phyloP scores from a whole-genome alignment of 164 flowering plant genomes.

The Santalum album region DNA sequence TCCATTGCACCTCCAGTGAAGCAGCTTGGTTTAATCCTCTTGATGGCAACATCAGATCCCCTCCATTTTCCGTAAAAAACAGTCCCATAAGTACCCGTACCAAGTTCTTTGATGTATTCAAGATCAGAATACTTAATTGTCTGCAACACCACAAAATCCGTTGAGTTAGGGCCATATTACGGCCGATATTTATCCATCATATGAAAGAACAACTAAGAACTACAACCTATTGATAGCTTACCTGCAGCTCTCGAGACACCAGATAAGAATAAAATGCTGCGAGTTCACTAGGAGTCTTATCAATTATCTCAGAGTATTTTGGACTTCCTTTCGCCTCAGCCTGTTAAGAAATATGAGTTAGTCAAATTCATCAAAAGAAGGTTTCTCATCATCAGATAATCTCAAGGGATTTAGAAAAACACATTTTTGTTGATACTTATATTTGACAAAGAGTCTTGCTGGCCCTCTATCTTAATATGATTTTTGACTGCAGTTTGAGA shows the following conservation, averaged over 20 bases:
- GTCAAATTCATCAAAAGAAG: background rate
- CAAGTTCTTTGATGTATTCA: constrained; percentile 30
- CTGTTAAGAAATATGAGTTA: constrained; percentile 9
- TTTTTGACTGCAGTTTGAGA: constrained; percentile 1
- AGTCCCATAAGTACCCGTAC: constrained; percentile 34
- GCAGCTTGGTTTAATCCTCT: constrained; percentile 29
- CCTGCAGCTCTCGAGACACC: constrained; percentile 25
- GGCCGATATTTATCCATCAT: no score
- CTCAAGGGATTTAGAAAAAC: background rate
- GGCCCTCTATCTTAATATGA: constrained; percentile 4
- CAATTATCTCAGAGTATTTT: constrained; percentile 10
- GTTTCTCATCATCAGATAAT: background rate
- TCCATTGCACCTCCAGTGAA: constrained; percentile 17
- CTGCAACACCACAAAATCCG: no score
- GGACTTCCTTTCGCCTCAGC: constrained; percentile 3
- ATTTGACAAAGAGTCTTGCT: constrained; percentile 6
- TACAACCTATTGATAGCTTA: background rate
- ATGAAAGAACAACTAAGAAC: background rate
- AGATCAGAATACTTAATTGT: constrained; percentile 26
- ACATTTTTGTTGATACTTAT: constrained; percentile 18
- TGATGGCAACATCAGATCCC: constrained; percentile 41
- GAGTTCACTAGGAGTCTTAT: constrained; percentile 8
- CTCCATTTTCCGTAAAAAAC: constrained; percentile 42
- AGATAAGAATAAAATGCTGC: constrained; percentile 14
- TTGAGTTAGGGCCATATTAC: no score